A percentile compares a stretch with the other conserved stretches of the same genome.
Conservation (phyloP, 176 grass and related monocot genomes). For the Carex scoparia region DNA sequence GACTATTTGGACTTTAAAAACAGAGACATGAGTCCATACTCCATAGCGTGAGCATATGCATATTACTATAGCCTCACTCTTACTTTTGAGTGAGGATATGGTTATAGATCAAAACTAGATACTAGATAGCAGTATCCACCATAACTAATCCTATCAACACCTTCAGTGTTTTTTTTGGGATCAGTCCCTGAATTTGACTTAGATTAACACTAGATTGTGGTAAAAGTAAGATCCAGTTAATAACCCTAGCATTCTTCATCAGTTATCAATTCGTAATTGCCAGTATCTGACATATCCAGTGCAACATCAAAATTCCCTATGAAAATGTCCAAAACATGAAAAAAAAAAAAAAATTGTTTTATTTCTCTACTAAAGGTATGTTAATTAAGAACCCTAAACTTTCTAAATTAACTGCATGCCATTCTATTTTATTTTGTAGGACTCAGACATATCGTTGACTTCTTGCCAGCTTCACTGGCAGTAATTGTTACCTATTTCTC, state of each 20-base stretch:
- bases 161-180: background rate
- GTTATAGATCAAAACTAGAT: too few relatives aligned
- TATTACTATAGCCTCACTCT: too few relatives aligned
- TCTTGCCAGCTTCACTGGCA: slow-evolving; percentile 49
- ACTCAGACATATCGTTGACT: slow-evolving; percentile 44
- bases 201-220: background rate
- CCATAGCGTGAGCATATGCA: too few relatives aligned
- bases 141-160: background rate
- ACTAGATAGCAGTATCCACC: background rate
- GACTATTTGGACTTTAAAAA: too few relatives aligned
- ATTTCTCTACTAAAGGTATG: background rate
- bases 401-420: slow-evolving; percentile 21
- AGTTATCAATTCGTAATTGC: background rate
- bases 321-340: background rate
- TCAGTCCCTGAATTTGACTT: background rate
- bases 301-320: background rate
- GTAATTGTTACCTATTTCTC: slow-evolving; percentile 43
- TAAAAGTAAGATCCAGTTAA: background rate
- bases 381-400: background rate
- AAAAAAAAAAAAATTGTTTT: background rate
- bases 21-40: too few relatives aligned
- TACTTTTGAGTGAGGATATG: too few relatives aligned
- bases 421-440: slow-evolving; percentile 41
- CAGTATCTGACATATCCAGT: background rate
- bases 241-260: background rate